Conservation (phyloP, 1,284 basidiomycete species). For the Boletellus deceptivus region DNA sequence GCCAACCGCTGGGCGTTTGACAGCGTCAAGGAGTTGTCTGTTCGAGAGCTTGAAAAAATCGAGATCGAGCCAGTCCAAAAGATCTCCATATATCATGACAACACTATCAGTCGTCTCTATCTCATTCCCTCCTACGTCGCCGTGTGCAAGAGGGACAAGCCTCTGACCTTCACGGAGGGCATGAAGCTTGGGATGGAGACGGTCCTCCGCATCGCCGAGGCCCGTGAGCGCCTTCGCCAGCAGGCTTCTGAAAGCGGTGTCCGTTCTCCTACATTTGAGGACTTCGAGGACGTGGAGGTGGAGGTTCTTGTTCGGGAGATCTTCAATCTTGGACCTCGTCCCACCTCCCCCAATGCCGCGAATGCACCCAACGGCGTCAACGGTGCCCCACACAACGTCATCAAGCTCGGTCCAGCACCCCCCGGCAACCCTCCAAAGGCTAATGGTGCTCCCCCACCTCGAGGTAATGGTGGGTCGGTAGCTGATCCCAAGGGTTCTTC, state of each 20-base stretch:
- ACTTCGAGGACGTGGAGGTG: slow-evolving; percentile 39
- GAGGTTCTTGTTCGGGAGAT: slow-evolving; percentile 39
- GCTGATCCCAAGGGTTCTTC: slow-evolving; percentile 24
- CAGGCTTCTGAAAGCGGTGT: slow-evolving; percentile 35
- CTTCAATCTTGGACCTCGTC: slow-evolving; percentile 34
- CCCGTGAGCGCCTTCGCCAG: slow-evolving; percentile 43
- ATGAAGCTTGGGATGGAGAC: slow-evolving; percentile 48
- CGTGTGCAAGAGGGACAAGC: slow-evolving; percentile 45
- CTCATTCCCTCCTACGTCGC: slow-evolving; percentile 47
- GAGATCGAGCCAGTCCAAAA: slow-evolving; percentile 45
- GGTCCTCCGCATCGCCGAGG: slow-evolving; percentile 45
- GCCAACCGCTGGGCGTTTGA: slow-evolving; percentile 49
- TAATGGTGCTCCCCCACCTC: slow-evolving; percentile 15
- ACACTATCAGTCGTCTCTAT: slow-evolving; percentile 44
- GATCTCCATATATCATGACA: slow-evolving; percentile 49
- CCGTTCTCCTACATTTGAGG: slow-evolving; percentile 36
- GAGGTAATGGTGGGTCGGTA: slow-evolving; percentile 31
- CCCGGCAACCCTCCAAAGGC: slow-evolving; percentile 19
- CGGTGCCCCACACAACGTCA: slow-evolving; percentile 3
- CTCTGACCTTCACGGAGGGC: slow-evolving; percentile 47
- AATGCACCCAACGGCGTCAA: slow-evolving; percentile 5
- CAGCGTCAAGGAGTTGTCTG: slow-evolving; percentile 46
- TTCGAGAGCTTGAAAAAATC: slow-evolving; percentile 48
- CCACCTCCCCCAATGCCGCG: slow-evolving; percentile 20
- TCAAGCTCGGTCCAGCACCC: slow-evolving; percentile 26